A percentile compares a stretch with the other conserved stretches of the same genome.
Conservation (phyloP, 176 grass and related monocot genomes). For the Bolboschoenus planiculmis region DNA sequence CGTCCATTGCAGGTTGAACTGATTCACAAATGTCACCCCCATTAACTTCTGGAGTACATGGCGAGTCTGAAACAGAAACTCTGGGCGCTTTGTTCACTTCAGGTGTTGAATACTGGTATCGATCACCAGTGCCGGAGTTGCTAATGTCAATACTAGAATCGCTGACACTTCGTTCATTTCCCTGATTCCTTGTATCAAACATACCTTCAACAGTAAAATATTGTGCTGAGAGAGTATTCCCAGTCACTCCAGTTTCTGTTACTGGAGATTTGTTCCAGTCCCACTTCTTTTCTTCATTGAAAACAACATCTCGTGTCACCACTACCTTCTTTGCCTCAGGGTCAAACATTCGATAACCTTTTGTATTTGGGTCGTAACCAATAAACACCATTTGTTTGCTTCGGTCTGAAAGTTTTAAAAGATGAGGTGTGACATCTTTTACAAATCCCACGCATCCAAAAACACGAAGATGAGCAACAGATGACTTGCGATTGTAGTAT, state of each 20-base stretch:
- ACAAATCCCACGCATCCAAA: background rate
- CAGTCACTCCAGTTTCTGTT: background rate
- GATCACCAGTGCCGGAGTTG: background rate
- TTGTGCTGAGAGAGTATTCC: background rate
- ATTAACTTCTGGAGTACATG: background rate
- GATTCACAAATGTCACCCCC: background rate
- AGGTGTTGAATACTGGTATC: background rate
- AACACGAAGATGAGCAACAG: background rate
- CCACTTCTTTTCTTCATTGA: background rate
- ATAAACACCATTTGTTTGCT: background rate
- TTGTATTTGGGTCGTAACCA: background rate
- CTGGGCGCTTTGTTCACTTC: background rate
- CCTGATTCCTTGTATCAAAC: no score
- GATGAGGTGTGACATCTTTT: background rate
- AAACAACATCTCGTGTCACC: background rate
- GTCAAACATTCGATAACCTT: background rate
- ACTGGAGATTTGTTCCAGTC: background rate
- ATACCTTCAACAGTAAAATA: no score
- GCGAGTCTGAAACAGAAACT: background rate
- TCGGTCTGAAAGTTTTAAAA: background rate
- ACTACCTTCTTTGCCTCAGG: background rate
- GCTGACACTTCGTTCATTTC: background rate
- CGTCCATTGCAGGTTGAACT: background rate
- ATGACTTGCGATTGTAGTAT: background rate
- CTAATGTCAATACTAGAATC: background rate